phyloP scores from a whole-genome alignment of 169 alveolate species.

The Eimeria necatrix region DNA sequence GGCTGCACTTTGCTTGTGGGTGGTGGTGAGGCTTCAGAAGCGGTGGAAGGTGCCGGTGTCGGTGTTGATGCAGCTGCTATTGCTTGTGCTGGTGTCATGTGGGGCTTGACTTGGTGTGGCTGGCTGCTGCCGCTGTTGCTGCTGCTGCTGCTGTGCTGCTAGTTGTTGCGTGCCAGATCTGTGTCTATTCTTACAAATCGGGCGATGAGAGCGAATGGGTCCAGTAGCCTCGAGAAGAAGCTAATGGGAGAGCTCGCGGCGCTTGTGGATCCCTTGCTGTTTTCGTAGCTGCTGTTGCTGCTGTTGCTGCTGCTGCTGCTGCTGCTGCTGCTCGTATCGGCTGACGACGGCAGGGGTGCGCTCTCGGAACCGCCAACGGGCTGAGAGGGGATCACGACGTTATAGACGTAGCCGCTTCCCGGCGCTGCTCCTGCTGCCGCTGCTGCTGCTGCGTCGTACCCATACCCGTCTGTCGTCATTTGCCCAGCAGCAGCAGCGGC shows the following conservation, averaged over 20 bases:
- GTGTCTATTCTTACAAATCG: not conserved
- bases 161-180: not conserved
- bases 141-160: too few relatives aligned
- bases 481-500: too few relatives aligned
- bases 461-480: too few relatives aligned
- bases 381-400: too few relatives aligned
- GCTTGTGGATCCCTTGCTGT: not conserved
- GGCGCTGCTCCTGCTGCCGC: conserved; percentile 22
- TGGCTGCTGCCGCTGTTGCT: too few relatives aligned
- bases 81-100: not conserved
- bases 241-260: not conserved
- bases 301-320: conserved; percentile 18
- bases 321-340: not conserved
- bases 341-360: too few relatives aligned
- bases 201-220: not conserved
- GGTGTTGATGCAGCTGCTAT: not conserved
- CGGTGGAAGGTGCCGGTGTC: not conserved
- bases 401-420: not conserved
- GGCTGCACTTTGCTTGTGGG: too few relatives aligned
- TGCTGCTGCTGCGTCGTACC: not conserved
- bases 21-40: not conserved
- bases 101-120: not conserved
- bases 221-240: not conserved
- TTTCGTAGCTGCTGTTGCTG: conserved; percentile 6
- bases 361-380: too few relatives aligned